A percentile compares a stretch with the other conserved stretches of the same genome.
These are phyloP conservation scores for Populus simonii DNA, from an alignment of 345 rosid species.

Conservation along the genomic window DNA sequence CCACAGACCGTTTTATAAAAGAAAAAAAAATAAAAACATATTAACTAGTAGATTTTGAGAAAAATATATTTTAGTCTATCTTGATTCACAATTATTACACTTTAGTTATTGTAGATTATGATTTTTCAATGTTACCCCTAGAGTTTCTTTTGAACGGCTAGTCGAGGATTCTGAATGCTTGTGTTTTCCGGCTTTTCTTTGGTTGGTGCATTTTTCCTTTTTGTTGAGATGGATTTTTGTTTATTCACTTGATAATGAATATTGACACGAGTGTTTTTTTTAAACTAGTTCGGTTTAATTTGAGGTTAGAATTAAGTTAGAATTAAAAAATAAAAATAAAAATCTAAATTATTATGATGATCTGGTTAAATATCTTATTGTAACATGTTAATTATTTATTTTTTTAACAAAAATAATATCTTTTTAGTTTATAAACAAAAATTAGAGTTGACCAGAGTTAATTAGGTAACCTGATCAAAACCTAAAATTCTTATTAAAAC, in stretches of 20 bases:
- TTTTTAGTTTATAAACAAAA: too few relatives aligned
- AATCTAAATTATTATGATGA: fast-evolving
- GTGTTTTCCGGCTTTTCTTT: not conserved
- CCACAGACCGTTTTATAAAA: conserved; percentile 32
- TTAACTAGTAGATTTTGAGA: not conserved
- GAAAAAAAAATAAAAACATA: not conserved
- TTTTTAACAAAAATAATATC: too few relatives aligned
- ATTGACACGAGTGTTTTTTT: fast-evolving
- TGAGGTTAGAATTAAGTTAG: fast-evolving
- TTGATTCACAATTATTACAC: not conserved
- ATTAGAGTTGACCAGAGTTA: fast-evolving
- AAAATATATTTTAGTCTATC: not conserved
- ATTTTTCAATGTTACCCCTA: not conserved
- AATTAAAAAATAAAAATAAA: too few relatives aligned
- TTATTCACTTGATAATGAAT: too few relatives aligned
- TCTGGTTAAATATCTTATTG: fast-evolving
- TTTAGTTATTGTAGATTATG: not conserved
- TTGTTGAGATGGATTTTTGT: not conserved
- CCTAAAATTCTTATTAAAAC: fast-evolving
- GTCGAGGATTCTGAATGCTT: not conserved
- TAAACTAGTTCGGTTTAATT: fast-evolving
- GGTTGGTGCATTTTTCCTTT: not conserved
- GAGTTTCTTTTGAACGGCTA: not conserved
- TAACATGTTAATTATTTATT: too few relatives aligned
- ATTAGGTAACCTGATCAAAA: fast-evolving